Percentiles rank a stretch among this genome's conserved stretches.
phyloP scores from a whole-genome alignment of 192 early-diverging fungal genomes.

The Allomyces macrogynus region DNA sequence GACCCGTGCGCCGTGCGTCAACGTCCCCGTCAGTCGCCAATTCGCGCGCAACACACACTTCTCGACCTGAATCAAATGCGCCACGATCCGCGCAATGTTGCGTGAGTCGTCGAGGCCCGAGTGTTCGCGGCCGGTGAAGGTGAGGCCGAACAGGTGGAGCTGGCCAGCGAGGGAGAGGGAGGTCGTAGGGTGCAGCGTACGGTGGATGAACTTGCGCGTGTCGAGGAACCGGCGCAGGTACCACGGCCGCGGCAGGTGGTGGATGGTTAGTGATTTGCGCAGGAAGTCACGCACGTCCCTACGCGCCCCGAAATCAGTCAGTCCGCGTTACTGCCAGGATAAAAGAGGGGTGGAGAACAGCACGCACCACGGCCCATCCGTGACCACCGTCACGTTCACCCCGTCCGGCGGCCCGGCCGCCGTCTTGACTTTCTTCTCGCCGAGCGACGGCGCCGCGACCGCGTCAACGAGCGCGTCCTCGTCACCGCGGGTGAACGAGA shows the following conservation, averaged over 20 bases:
- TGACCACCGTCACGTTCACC: too few species aligned
- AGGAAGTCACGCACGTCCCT: not conserved
- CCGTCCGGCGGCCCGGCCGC: too few species aligned
- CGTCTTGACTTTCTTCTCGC: too few species aligned
- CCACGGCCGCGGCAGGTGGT: not conserved
- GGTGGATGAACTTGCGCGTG: not conserved
- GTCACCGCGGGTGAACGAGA: too few species aligned
- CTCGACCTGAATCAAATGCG: slow-evolving; percentile 21
- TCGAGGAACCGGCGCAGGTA: slow-evolving; percentile 1
- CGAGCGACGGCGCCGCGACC: too few species aligned
- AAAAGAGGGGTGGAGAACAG: too few species aligned
- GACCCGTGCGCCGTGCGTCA: too few species aligned
- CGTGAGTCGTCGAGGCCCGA: slow-evolving; percentile 62
- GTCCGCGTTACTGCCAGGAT: too few species aligned
- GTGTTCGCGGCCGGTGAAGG: slow-evolving; percentile 54
- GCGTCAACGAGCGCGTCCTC: too few species aligned
- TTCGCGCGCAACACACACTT: not conserved
- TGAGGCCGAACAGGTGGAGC: slow-evolving; percentile 19
- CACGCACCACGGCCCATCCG: too few species aligned
- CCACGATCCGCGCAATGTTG: slow-evolving; percentile 53
- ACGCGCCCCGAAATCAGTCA: too few species aligned
- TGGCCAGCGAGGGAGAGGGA: not conserved
- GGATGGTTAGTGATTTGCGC: not conserved
- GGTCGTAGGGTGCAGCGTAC: not conserved
- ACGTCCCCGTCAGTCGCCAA: not conserved